Evolutionary conservation across 495 filamentous ascomycete genomes (phyloP), one percentile per base, ranked within the genome.

Genomic region (Friedmanniomyces simplex): DNA sequence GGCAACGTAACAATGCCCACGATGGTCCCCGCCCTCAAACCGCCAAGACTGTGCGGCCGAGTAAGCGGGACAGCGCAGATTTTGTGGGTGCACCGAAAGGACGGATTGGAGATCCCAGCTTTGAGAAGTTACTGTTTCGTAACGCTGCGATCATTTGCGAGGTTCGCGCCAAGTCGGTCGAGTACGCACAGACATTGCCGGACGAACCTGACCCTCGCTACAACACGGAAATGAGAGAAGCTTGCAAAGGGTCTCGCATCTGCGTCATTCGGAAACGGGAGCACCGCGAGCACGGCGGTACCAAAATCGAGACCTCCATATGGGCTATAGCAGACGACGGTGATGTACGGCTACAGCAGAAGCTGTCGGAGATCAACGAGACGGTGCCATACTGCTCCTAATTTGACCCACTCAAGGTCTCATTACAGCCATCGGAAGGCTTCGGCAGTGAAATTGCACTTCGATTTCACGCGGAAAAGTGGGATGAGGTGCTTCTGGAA

Each of bases 311-410:
- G 30, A 71, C 71, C 4, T 69, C 66, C 26, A 68, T 72, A 21
- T 73, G 71, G 71, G 60, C 63, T 4, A 52, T 73, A 28, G 63
- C 63, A 52, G 63, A 71, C n/a, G n/a, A n/a, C n/a, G n/a, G n/a
- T 43, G 67, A 43, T 0, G 60, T 70, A 7, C 62, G 71, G 16
- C 32, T 71, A 54, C 66, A 73, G 57, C 69, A 71, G 48, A 69
- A 70, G 50, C 55, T 73, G 14, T 55, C 61, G 16, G 71, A 73
- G 21, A 54, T 60, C 21, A 64, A 66, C 48, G 62, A 70, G 30
- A 64, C 70, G 13, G 53, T 73, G 8, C 71, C 71, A n/a, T 72
- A 70, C 52, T 65, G 69, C 39, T 65, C 67, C 26, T 73, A 68
- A 56, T 72, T 71, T 52, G 54, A 55, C 5, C 67, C 68, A 5